Conservation (phyloP, 306 rosid genomes). For the Herpetospermum pedunculosum region DNA sequence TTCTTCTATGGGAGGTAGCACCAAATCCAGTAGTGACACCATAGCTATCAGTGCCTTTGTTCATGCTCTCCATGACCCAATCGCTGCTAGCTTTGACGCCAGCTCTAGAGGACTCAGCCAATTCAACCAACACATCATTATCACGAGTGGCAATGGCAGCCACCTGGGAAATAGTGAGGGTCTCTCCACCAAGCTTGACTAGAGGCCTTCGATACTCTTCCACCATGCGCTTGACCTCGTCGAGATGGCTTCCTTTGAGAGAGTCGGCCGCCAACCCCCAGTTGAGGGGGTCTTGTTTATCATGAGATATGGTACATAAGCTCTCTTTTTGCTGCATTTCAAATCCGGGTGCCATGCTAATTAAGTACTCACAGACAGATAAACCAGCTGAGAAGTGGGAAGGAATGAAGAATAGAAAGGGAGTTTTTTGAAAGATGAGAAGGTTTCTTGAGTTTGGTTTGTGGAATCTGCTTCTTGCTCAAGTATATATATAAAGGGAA, state of each 20-base stretch:
- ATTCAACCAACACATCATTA: constrained; percentile 40
- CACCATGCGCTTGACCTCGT: constrained; percentile 62
- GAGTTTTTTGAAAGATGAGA: not conserved
- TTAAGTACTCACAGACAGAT: no score
- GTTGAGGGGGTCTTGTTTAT: constrained; percentile 37
- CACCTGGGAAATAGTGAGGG: not conserved
- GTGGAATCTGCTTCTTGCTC: not conserved
- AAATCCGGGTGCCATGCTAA: not conserved
- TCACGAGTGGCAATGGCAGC: constrained; percentile 49
- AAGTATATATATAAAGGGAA: no score
- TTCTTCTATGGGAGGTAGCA: constrained; percentile 30
- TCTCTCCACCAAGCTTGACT: constrained; percentile 55
- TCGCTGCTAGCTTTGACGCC: not conserved
- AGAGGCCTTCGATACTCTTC: constrained; percentile 19
- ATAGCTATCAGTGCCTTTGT: not conserved
- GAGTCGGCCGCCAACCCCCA: constrained; percentile 60
- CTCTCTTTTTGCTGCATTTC: constrained; percentile 15
- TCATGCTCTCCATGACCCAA: not conserved
- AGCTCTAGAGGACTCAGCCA: constrained; percentile 23
- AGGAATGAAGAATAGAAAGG: no score
- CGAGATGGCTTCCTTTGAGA: constrained; percentile 52
- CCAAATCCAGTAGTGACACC: constrained; percentile 44
- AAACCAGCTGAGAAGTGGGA: no score
- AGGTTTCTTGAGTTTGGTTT: not conserved
- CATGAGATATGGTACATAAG: constrained; percentile 18